Percentiles rank a stretch among this genome's conserved stretches.
phyloP scores from a whole-genome alignment of 2,329 filamentous ascomycete genomes.

The Colletotrichum incanum region DNA sequence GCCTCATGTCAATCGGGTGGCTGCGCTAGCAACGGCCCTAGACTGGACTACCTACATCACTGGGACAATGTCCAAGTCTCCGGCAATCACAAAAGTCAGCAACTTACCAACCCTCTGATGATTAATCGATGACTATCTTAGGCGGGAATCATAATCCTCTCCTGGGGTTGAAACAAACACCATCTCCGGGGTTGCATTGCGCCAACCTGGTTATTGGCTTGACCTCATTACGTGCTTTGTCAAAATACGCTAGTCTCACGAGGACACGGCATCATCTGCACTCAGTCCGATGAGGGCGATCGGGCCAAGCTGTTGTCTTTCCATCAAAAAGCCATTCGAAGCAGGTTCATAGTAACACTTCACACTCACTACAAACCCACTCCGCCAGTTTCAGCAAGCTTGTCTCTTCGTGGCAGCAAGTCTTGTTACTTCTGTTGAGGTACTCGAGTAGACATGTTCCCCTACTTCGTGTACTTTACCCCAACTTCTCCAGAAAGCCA shows the following conservation, averaged over 20 bases:
- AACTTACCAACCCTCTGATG: constrained; percentile 22
- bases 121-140: neutral
- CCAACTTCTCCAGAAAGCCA: constrained; percentile 13
- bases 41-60: neutral
- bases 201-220: constrained; percentile 3
- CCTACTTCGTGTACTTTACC: constrained; percentile 33
- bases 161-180: constrained; percentile 12
- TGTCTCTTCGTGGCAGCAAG: constrained; percentile 20
- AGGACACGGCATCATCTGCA: constrained; percentile 15
- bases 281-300: neutral
- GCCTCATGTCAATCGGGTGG: constrained; percentile 27
- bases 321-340: neutral
- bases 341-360: neutral
- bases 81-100: neutral
- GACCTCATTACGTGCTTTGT: constrained; percentile 25
- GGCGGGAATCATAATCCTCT: constrained; percentile 6
- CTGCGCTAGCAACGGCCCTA: constrained; percentile 5
- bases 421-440: neutral
- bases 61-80: constrained; percentile 2
- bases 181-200: constrained; percentile 9
- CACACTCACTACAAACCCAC: constrained; percentile 1
- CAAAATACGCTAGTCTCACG: neutral
- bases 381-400: constrained; percentile 10
- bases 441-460: constrained; percentile 18
- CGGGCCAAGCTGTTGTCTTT: neutral